Conservation (phyloP, 192 early-diverging fungal genomes). For the Globomyces pollinis-pini region DNA sequence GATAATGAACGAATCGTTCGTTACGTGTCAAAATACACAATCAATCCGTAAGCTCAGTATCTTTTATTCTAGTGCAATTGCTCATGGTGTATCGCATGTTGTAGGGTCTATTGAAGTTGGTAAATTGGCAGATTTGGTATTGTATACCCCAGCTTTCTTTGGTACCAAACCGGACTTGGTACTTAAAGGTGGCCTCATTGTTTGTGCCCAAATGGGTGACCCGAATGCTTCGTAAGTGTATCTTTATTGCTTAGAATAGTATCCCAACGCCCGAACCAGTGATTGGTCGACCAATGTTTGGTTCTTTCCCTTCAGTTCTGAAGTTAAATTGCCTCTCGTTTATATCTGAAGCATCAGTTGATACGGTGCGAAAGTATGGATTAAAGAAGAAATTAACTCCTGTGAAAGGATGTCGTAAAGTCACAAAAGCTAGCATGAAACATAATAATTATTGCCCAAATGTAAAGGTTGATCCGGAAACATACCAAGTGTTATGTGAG, state of each 20-base stretch:
- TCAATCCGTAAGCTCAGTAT: slow-evolving; percentile 79
- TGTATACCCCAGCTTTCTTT: slow-evolving; percentile 79
- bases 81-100: slow-evolving; percentile 77
- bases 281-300: slow-evolving; percentile 80
- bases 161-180: slow-evolving; percentile 80
- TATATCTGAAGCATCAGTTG: slow-evolving; percentile 68
- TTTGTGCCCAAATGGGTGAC: slow-evolving; percentile 81
- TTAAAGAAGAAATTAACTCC: slow-evolving; percentile 60
- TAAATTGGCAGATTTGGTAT: slow-evolving; percentile 88
- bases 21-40: slow-evolving; percentile 96
- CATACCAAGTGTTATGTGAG: slow-evolving; percentile 77
- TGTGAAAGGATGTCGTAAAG: slow-evolving; percentile 66
- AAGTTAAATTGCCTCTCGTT: slow-evolving; percentile 65
- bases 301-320: slow-evolving; percentile 52
- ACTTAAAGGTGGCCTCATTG: slow-evolving; percentile 84
- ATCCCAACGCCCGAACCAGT: slow-evolving; percentile 93
- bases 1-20: slow-evolving; percentile 87
- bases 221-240: slow-evolving; percentile 94
- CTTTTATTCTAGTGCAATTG: slow-evolving; percentile 64
- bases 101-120: slow-evolving; percentile 90
- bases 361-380: slow-evolving; percentile 48
- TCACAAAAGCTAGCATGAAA: slow-evolving; percentile 83
- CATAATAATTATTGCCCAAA: slow-evolving; percentile 70
- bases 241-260: too few species aligned
- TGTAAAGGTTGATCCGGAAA: slow-evolving; percentile 85